Base-by-base conservation (phyloP, 2,329 filamentous ascomycete genomes). In the Mycosphaerella sp. region DNA sequence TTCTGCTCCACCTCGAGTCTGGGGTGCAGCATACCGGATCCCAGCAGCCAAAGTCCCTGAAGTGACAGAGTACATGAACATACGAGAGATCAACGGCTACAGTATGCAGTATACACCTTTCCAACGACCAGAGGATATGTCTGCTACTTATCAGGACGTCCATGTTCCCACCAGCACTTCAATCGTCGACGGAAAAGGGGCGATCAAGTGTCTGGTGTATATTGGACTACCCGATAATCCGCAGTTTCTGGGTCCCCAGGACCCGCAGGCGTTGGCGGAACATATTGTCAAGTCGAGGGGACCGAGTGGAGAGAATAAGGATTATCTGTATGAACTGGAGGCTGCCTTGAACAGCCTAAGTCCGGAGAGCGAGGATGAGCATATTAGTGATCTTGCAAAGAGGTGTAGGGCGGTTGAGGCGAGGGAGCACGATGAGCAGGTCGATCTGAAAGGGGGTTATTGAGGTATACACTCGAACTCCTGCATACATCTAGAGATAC, bases 71-170 rank as follows among this genome's bases (percentile, higher is more conserved):
- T 96, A 96, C 68, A 86, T 98, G 42, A 39, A 97, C 70, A 91
- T 96, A 59, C 85, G 93, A 41, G 93, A 98, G 71, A 95, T 97
- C 66, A 95, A 97, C 72, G 93, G 93, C 21, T 98, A 98, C 71
- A 87, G 84, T 48, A 94, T 95, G 59, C 90, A 96, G 70, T 88
- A 89, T 69, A 88, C 89, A 25, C 82, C 86, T 0, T 96, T 97
- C 52, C 53, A 56, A 32, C 36, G 35, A 14, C 44, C 56, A 6
- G 7, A 61, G 42, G 76, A 90, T 62, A 82, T 85, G 6, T 76
- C 79, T 3, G 57, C 60, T 25, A 58, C 57, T 1, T 62, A 59
- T 66, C 12, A 50, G 77, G 81, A 62, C 70, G 66, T 48, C 76
- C 79, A 61, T 52, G 40, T 61, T 7, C 42, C 60, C 2, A 28